These are phyloP conservation scores for Monosporozyma aerobia DNA, from an alignment of 805 yeast species.

Conservation along the genomic window DNA sequence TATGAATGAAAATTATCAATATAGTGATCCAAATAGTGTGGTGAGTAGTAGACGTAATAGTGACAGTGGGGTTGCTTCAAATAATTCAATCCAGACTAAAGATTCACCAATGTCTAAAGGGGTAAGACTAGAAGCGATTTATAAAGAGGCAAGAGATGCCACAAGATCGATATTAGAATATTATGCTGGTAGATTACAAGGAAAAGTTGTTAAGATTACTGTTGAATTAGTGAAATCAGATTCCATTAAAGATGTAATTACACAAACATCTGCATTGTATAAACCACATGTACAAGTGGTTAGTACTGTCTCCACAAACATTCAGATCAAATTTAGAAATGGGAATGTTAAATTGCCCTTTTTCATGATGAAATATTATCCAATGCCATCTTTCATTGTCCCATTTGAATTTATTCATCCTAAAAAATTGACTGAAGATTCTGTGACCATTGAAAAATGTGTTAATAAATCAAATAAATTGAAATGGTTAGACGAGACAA, in stretches of 20 bases:
- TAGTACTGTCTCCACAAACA: slow-evolving; percentile 28
- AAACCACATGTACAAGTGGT: slow-evolving; percentile 25
- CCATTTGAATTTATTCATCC: slow-evolving; percentile 30
- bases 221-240: slow-evolving; percentile 25
- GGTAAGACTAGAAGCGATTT: slow-evolving; percentile 17
- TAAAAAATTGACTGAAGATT: slow-evolving; percentile 8
- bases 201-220: slow-evolving; percentile 24
- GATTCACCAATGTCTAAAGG: slow-evolving; percentile 9
- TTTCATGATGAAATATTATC: slow-evolving; percentile 24
- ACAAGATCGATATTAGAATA: slow-evolving; percentile 19
- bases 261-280: slow-evolving; percentile 19
- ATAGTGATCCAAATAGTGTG: neutral
- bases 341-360: slow-evolving; percentile 28
- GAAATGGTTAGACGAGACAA: slow-evolving; percentile 10
- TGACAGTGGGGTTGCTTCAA: neutral
- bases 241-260: slow-evolving; percentile 17
- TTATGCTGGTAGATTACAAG: slow-evolving; percentile 17
- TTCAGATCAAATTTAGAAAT: slow-evolving; percentile 30
- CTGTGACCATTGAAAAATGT: neutral
- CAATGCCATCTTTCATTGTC: slow-evolving; percentile 23
- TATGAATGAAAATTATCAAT: neutral
- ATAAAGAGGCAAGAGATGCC: slow-evolving; percentile 19
- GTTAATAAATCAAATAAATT: slow-evolving; percentile 5
- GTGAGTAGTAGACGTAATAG: neutral
- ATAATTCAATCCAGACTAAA: neutral